Conservation (phyloP, 1,284 basidiomycete genomes). For the Porodaedalea pini region DNA sequence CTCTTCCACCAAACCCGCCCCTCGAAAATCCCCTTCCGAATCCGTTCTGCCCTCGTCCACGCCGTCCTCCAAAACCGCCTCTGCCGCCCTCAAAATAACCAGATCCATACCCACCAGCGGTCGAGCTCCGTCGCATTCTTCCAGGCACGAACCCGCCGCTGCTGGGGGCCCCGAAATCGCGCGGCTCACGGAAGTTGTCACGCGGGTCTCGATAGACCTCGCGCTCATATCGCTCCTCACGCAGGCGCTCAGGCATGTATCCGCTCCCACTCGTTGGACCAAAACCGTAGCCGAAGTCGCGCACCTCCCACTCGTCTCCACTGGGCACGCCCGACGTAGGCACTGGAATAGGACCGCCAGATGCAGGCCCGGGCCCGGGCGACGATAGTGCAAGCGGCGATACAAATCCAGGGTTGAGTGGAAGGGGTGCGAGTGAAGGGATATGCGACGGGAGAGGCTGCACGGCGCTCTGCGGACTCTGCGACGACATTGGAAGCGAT, state of each 20-base stretch:
- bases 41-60: conserved; percentile 24
- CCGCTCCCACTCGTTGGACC: conserved; percentile 39
- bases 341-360: neutral
- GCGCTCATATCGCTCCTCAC: conserved; percentile 31
- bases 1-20: conserved; percentile 27
- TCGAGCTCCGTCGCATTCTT: conserved; percentile 9
- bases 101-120: conserved; percentile 5
- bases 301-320: conserved; percentile 51
- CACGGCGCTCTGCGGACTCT: conserved; percentile 14
- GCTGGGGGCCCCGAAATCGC: neutral
- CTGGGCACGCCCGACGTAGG: conserved; percentile 8
- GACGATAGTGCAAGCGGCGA: conserved; percentile 22
- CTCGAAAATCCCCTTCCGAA: conserved; percentile 34
- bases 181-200: conserved; percentile 3
- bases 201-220: conserved; percentile 22
- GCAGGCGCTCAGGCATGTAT: conserved; percentile 29
- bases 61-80: conserved; percentile 27
- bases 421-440: conserved; percentile 16
- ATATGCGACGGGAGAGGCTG: conserved; percentile 16
- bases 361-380: conserved; percentile 18
- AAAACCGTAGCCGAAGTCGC: conserved; percentile 60
- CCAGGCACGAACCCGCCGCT: neutral
- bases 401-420: conserved; percentile 18
- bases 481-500: conserved; percentile 2
- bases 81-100: conserved; percentile 28